Conservation (phyloP, 192 early-diverging fungal genomes). For the Phycomyces nitens region DNA sequence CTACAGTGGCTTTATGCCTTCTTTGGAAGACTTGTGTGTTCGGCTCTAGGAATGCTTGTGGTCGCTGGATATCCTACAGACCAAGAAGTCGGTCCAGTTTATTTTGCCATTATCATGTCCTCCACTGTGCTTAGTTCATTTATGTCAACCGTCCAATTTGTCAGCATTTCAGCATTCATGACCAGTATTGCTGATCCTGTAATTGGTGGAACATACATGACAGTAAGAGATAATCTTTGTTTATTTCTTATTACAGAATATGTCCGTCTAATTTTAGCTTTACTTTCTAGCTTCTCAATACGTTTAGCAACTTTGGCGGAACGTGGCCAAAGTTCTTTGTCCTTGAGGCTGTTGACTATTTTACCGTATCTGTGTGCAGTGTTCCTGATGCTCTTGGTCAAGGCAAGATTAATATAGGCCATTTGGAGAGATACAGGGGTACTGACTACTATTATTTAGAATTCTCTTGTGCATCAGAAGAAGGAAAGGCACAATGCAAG, state of each 20-base stretch:
- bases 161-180: conserved; percentile 92
- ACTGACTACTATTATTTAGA: conserved; percentile 8
- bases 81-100: conserved; percentile 55
- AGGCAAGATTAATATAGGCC: background rate
- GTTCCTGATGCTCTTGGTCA: conserved; percentile 34
- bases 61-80: conserved; percentile 75
- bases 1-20: conserved; percentile 87
- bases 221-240: conserved; percentile 38
- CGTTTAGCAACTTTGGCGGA: conserved; percentile 94
- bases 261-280: background rate
- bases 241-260: background rate
- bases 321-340: conserved; percentile 97
- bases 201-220: conserved; percentile 90
- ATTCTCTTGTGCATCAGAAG: conserved; percentile 64
- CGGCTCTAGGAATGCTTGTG: conserved; percentile 78
- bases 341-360: conserved; percentile 85
- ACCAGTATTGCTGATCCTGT: conserved; percentile 92
- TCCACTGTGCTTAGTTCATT: conserved; percentile 83
- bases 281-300: conserved; percentile 69
- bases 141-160: conserved; percentile 92
- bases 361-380: conserved; percentile 76
- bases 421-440: background rate
- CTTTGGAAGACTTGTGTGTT: conserved; percentile 77
- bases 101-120: conserved; percentile 77
- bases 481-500: conserved; percentile 57